Percentiles rank a stretch among this genome's conserved stretches.
Evolutionary conservation across 2,329 filamentous ascomycete genomes (phyloP).

Genomic region (Aspergillus quadricinctus): DNA sequence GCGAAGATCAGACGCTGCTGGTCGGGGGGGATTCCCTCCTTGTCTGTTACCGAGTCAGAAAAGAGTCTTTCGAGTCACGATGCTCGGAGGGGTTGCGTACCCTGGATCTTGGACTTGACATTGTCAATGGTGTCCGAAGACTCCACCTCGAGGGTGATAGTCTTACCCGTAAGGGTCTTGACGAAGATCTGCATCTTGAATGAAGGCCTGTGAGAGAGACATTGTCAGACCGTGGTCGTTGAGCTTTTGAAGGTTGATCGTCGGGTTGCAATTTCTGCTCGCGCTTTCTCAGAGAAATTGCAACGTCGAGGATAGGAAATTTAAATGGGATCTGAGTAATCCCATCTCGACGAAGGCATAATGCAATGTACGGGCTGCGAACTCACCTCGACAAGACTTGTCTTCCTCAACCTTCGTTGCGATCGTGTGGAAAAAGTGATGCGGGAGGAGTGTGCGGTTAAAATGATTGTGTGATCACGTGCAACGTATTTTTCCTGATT

Average conservation of each 20-base stretch:
- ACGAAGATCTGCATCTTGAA: slow-evolving; percentile 54
- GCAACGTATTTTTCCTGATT: slow-evolving; percentile 2
- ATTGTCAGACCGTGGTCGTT: slow-evolving; percentile 13
- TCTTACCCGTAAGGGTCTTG: slow-evolving; percentile 90
- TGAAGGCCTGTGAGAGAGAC: slow-evolving; percentile 34
- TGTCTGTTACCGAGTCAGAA: slow-evolving; percentile 61
- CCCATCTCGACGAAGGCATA: neutral
- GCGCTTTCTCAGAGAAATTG: neutral
- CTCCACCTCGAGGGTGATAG: slow-evolving; percentile 99
- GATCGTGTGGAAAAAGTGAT: slow-evolving; percentile 22
- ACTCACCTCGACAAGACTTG: slow-evolving; percentile 56
- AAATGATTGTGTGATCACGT: slow-evolving; percentile 41
- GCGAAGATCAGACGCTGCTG: slow-evolving; percentile 99
- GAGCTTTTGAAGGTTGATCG: neutral
- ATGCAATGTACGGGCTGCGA: slow-evolving; percentile 4
- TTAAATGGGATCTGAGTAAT: neutral
- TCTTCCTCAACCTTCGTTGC: slow-evolving; percentile 56
- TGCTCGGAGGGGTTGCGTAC: slow-evolving; percentile 37
- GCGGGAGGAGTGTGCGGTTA: slow-evolving; percentile 29
- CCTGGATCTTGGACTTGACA: slow-evolving; percentile 96
- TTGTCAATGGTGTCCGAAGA: slow-evolving; percentile 99
- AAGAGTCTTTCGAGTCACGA: neutral
- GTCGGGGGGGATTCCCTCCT: slow-evolving; percentile 98
- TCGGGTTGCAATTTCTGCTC: neutral
- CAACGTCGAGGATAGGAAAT: neutral